Evolutionary conservation across 2,329 filamentous ascomycete species (phyloP), one percentile per base, ranked within the genome.

Genomic region (Paracoccidioides brasiliensis): DNA sequence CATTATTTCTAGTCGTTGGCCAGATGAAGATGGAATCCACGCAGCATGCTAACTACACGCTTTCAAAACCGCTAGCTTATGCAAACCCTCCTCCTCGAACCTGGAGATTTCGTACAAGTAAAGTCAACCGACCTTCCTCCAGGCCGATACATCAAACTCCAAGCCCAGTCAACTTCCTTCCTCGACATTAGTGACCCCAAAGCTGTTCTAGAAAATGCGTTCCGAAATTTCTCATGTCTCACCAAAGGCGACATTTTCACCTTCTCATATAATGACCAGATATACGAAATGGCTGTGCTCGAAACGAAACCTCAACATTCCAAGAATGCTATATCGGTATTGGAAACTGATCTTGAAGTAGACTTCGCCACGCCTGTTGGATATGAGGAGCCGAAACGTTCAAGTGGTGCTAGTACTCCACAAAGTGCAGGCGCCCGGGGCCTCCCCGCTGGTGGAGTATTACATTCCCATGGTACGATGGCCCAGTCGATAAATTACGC

Each of bases 121-220:
- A 94, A 94, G 72, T 94, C 89, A 7, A 97, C 93, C 2, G 91
- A 95, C 44, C 80, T 98, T 14, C 88, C 90, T 52, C 83, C 91
- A 0, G 93, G 93, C 38, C 85, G 84, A 60, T 85, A 95, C 71
- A 94, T 98, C 75, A 98, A 98, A 74, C 81, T 98, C 7, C 91
- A 98, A 74, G 88, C 93, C 0, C 93, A 98, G 72, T 90, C 88
- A 28, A 83, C 87, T 53, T 86, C 85, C 64, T 98, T 98, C 72
- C 85, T 98, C 60, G 91, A 97, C 48, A 97, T 98, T 68, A 91
- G 86, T 64, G 93, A 98, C 65, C 93, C 93, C 28, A 96, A 95
- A 73, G 93, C 93, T 43, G 93, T 98, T 10, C 82, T 98, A 35
- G 93, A 98, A 73, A 93, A 93, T 64, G 91, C 90, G 0, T 96